Conservation (phyloP, 345 rosid genomes). For the Rhodomyrtus tomentosa region DNA sequence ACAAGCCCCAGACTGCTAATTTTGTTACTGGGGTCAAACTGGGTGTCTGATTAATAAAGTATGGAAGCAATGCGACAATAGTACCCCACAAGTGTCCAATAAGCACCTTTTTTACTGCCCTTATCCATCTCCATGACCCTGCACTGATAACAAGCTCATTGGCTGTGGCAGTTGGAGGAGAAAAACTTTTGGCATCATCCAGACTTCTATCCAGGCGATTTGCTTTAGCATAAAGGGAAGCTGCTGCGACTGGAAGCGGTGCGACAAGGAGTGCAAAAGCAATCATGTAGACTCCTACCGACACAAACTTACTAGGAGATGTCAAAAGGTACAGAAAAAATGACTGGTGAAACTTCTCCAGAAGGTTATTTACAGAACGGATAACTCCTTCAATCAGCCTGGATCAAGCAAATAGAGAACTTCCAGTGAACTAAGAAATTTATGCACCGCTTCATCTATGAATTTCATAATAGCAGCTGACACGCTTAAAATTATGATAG, state of each 20-base stretch:
- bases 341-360: slow-evolving; percentile 97
- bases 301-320: slow-evolving; percentile 77
- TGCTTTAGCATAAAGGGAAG: slow-evolving; percentile 63
- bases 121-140: slow-evolving; percentile 75
- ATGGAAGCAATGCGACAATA: slow-evolving; percentile 54
- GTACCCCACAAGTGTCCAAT: slow-evolving; percentile 64
- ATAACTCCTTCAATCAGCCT: slow-evolving; percentile 92
- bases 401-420: slow-evolving; percentile 10
- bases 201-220: slow-evolving; percentile 16
- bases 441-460: not conserved
- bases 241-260: slow-evolving; percentile 82
- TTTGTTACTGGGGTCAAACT: slow-evolving; percentile 37
- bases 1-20: slow-evolving; percentile 43
- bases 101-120: slow-evolving; percentile 63
- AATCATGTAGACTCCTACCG: slow-evolving; percentile 95
- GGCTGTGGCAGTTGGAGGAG: not conserved
- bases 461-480: not conserved
- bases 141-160: slow-evolving; percentile 10
- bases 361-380: slow-evolving; percentile 87
- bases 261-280: slow-evolving; percentile 85
- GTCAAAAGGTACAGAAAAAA: slow-evolving; percentile 81
- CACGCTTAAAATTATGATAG: not conserved
- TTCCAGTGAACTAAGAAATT: not conserved
- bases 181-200: slow-evolving; percentile 3
- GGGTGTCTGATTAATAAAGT: slow-evolving; percentile 46